phyloP scores from a whole-genome alignment of 1,284 basidiomycete species.

The Puccinia brachypodii region DNA sequence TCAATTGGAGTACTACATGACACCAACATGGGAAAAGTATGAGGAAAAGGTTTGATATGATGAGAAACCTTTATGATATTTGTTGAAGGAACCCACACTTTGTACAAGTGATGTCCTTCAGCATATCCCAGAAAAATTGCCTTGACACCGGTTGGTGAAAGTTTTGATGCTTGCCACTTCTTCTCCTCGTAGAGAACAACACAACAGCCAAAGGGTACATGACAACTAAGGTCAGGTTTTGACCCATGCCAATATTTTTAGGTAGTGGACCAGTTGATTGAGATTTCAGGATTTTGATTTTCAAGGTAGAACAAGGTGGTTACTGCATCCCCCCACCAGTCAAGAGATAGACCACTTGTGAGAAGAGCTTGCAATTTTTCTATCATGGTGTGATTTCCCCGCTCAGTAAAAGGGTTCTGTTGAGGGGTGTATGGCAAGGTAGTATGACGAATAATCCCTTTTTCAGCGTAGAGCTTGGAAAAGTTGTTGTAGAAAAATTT shows the following conservation, averaged over 20 bases:
- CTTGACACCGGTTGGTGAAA: not conserved
- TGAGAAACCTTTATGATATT: not conserved
- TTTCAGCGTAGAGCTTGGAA: not conserved
- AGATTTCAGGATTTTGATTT: not conserved
- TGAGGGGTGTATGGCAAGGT: not conserved
- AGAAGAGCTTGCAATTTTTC: not conserved
- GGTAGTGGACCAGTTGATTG: not conserved
- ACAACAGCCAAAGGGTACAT: slow-evolving; percentile 9
- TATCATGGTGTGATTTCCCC: not conserved
- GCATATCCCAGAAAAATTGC: not conserved
- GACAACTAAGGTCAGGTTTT: not conserved
- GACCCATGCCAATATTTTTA: not conserved
- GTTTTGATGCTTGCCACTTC: not conserved
- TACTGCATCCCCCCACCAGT: slow-evolving; percentile 16
- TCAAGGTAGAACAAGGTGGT: slow-evolving; percentile 7
- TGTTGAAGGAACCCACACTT: not conserved
- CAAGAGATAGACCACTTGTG: not conserved
- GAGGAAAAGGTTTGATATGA: not conserved
- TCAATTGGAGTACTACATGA: not conserved
- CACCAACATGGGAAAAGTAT: not conserved
- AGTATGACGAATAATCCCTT: not conserved
- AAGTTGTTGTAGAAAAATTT: not conserved
- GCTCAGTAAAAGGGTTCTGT: slow-evolving; percentile 1
- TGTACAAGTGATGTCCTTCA: not conserved
- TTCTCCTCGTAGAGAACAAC: not conserved